Base-by-base conservation (phyloP, 345 rosid genomes). In the Salix dunnii region DNA sequence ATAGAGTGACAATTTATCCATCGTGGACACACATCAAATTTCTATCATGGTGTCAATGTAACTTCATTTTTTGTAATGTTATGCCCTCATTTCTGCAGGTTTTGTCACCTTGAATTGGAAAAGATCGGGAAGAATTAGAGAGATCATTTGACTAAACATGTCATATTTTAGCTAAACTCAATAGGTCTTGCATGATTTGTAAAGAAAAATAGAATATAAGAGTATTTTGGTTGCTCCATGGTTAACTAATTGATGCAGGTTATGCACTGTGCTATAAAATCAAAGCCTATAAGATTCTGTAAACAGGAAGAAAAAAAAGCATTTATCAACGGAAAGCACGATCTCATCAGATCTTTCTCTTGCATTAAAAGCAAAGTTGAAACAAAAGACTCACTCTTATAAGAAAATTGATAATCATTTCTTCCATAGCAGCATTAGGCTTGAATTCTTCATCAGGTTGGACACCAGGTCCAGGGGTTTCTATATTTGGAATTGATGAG, bases 371-470 rank as follows among this genome's bases (percentile, higher is more conserved):
- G 38, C 38, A 49, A 33, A 70, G 2, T 53, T 55, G 65, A 42
- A 68, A 76, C 64, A 82, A 73, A 80, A 84, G 73, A 74, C 98
- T 92, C 84, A 96, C 99, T 77, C 99, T 80, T 82, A 96, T 93
- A 36, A 96, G 97, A 85, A 96, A 96, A 84, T 94, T 96, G 83
- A 96, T 96, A 71, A 96, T 92, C 98, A 96, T 96, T 86, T 96
- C 99, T 86, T 96, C 99, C 99, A 96, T 96, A 68, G 99, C 99
- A 73, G 98, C 99, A 90, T 96, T 96, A 60, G 98, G 98, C 84
- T 96, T 96, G 80, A 93, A 96, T 82, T 96, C 99, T 82, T 96
- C 99, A 80, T 96, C 99, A 73, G 98, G 95, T 86, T 92, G 99
- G 79, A 92, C 88, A 83, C 93, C 88, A 80, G 97, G 85, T 77